Evolutionary conservation across 2,329 filamentous ascomycete species (phyloP), one percentile per base, ranked within the genome.

Genomic region (Tolypocladium tundrense): DNA sequence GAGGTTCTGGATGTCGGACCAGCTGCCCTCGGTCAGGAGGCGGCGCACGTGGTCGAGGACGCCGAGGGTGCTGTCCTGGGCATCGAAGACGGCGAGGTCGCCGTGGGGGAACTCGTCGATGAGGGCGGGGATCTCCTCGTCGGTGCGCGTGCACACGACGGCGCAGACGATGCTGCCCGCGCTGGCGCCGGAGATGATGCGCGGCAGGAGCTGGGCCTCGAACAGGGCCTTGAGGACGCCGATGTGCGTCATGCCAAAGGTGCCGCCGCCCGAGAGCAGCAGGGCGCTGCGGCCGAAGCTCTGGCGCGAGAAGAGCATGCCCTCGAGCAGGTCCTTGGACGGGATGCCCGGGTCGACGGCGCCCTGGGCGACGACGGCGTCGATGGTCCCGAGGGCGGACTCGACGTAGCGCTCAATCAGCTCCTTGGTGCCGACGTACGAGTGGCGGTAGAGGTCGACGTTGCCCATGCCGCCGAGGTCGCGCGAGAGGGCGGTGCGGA

Each of bases 211-310:
- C 9, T 83, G 82, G 4, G 83, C 80, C 66, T 94, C 85, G 70
- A 86, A 91, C 3, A 96, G 78, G 4, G 87, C 82, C 70, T 95
- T 95, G 57, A 95, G 76, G 3, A 96, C 91, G 1, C 91, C 91
- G 57, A 96, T 88, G 69, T 96, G 91, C 60, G 89, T 89, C 89
- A 96, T 95, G 45, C 91, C 91, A 73, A 95, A 91, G 0, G 91
- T 94, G 1, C 88, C 91, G 2, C 91, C 91, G 9, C 91, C 91
- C 5, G 91, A 95, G 11, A 96, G 77, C 11, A 95, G 77, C 55
- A 96, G 75, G 0, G 90, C 91, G 61, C 87, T 94, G 61, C 91
- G 82, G n/a, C 91, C 91, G 67, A 91, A 95, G 41, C 88, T 88
- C 67, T 92, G 88, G 43, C 90, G 83, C 1, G 89, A 83, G 57